Conservation (phyloP, 2,329 filamentous ascomycete species). For the Pseudopyricularia javanii region DNA sequence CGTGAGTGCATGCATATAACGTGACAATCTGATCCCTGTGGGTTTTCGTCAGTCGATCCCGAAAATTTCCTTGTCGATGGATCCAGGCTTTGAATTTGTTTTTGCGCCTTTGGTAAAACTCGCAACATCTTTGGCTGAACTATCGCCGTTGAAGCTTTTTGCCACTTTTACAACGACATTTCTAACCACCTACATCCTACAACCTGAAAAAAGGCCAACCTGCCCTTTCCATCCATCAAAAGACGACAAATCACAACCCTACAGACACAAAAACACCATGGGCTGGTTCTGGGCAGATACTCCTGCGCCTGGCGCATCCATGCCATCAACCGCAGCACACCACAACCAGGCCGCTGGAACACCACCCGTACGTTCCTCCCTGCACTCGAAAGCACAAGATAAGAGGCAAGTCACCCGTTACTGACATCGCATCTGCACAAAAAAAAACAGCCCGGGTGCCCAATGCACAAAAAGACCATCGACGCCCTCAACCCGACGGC, state of each 20-base stretch:
- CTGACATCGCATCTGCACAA: neutral
- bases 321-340: constrained; percentile 8
- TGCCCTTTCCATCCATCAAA: too few relatives aligned
- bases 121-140: neutral
- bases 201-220: too few relatives aligned
- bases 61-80: neutral
- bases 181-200: too few relatives aligned
- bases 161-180: too few relatives aligned
- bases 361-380: constrained; percentile 24
- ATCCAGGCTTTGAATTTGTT: neutral
- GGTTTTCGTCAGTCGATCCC: neutral
- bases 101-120: neutral
- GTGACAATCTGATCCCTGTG: too few relatives aligned
- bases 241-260: neutral
- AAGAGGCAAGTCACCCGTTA: neutral
- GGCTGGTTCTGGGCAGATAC: constrained; percentile 54
- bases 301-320: constrained; percentile 16
- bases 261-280: constrained; percentile 23
- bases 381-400: neutral
- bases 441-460: constrained; percentile 41
- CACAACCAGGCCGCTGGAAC: constrained; percentile 14
- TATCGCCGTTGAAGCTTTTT: neutral
- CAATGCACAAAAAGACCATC: constrained; percentile 43
- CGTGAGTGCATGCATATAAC: too few relatives aligned
- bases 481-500: constrained; percentile 25